Evolutionary conservation across 2,329 filamentous ascomycete species (phyloP), one percentile per base, ranked within the genome.

Genomic region (Magnaporthiopsis incrustans): DNA sequence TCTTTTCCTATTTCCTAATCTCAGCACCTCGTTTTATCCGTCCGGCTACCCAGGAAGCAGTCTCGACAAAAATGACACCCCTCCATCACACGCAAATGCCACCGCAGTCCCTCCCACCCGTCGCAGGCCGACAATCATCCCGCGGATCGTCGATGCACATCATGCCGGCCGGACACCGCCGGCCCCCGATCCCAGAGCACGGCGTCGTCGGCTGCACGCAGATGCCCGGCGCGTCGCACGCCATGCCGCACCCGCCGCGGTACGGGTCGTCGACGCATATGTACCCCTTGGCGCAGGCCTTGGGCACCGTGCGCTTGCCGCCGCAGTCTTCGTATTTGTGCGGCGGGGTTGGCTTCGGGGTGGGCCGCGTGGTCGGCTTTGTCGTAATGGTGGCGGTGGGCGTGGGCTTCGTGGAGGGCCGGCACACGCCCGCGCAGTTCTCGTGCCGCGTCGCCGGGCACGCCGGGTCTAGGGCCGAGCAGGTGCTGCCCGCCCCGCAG

Each of bases 61-160:
- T 33, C 32, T 33, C 32, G 4, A 33, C 4, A 33, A 10, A 33
- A 33, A 5, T 33, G 10, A 33, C 32, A 33, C 32, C 32, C 32
- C 32, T 10, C 10, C 32, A 5, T 61, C n/a, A 66, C 12, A 75
- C 68, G 61, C 79, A 81, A 38, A 80, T 67, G 0, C 78, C 78
- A 5, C 70, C 73, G 65, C 78, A 81, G 67, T 81, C 78, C 2
- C 72, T 71, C 0, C 77, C 77, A 0, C 77, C 77, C 1, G 71
- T 69, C 30, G 66, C 26, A 1, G 74, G 72, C 68, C 77, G 73
- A 65, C 78, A 81, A 15, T 73, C 70, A 67, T 81, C 78, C 14
- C 73, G 68, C 6, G 77, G 76, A 66, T 79, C 75, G 70, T 81
- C 78, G 44, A 76, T 68, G 64, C 79, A 81, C 12, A 70, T 69